phyloP scores from a whole-genome alignment of 2,329 filamentous ascomycete genomes.

The Claviceps sp. region DNA sequence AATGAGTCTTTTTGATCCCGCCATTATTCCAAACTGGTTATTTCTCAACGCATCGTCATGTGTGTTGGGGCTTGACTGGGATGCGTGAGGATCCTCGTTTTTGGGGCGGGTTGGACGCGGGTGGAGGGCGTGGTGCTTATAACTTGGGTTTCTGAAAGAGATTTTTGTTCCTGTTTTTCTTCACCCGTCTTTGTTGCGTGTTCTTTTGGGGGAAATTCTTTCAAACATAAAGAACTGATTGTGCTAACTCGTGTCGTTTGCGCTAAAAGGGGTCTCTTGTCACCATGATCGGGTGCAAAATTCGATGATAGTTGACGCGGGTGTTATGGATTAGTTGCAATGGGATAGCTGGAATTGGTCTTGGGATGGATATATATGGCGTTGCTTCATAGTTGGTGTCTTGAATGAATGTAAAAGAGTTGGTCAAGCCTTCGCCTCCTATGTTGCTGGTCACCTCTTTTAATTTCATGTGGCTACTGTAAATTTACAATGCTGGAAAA shows the following conservation, averaged over 20 bases:
- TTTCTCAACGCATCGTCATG: constrained; percentile 20
- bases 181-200: neutral
- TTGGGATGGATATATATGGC: neutral
- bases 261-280: neutral
- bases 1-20: constrained; percentile 9
- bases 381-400: neutral
- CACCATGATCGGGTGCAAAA: neutral
- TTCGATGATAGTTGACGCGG: neutral
- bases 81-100: constrained; percentile 9
- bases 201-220: neutral
- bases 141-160: constrained; percentile 32
- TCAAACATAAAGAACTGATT: neutral
- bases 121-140: constrained; percentile 31
- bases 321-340: neutral
- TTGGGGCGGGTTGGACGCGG: constrained; percentile 17
- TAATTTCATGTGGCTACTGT: no score
- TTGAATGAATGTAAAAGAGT: no score
- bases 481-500: no score
- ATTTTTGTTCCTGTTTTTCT: constrained; percentile 8
- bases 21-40: constrained; percentile 8
- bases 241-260: neutral
- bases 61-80: constrained; percentile 12
- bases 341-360: neutral
- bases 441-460: neutral
- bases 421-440: neutral